Percentiles rank a stretch among this genome's conserved stretches.
Conservation (phyloP, 2,329 filamentous ascomycete species). For the Monilinia aucupariae region DNA sequence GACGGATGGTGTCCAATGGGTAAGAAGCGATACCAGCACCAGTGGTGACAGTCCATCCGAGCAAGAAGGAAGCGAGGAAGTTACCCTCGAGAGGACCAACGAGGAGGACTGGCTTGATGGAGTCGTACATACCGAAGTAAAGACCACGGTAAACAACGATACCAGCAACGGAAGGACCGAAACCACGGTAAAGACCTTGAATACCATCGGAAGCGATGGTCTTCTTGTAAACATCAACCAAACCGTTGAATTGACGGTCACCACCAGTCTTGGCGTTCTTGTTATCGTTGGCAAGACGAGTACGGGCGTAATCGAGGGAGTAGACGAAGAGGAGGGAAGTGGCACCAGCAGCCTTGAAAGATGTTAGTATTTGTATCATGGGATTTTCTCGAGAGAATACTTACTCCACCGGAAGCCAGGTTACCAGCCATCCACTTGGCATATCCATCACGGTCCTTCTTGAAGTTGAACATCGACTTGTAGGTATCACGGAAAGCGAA, state of each 20-base stretch:
- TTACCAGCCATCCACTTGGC: conserved; percentile 99
- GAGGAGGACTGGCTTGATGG: conserved; percentile 97
- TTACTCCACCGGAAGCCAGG: conserved; percentile 98
- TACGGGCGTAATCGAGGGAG: conserved; percentile 99
- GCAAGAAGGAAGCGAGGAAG: conserved; percentile 98
- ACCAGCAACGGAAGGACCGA: conserved; percentile 98
- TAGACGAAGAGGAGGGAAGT: conserved; percentile 99
- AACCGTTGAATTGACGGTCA: conserved; percentile 99
- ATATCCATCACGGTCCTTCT: conserved; percentile 99
- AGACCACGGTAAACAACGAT: conserved; percentile 99
- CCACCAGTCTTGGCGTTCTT: conserved; percentile 97
- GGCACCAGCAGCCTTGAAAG: conserved; percentile 80
- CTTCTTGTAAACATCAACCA: conserved; percentile 99
- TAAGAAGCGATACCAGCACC: conserved; percentile 99
- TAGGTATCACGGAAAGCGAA: conserved; percentile 99
- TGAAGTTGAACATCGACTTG: conserved; percentile 99
- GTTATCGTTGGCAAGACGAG: conserved; percentile 99
- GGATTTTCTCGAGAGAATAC: conserved; percentile 38
- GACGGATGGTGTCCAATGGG: conserved; percentile 99
- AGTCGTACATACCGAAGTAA: conserved; percentile 99
- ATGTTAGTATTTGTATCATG: conserved; percentile 14
- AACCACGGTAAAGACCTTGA: conserved; percentile 99
- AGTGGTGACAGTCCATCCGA: conserved; percentile 99
- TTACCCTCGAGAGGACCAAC: conserved; percentile 87
- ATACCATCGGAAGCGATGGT: conserved; percentile 98